A percentile compares a stretch with the other conserved stretches of the same genome.
These are phyloP conservation scores for Aspergillus wentii DNA, from an alignment of 495 filamentous ascomycete species.

Conservation along the genomic window DNA sequence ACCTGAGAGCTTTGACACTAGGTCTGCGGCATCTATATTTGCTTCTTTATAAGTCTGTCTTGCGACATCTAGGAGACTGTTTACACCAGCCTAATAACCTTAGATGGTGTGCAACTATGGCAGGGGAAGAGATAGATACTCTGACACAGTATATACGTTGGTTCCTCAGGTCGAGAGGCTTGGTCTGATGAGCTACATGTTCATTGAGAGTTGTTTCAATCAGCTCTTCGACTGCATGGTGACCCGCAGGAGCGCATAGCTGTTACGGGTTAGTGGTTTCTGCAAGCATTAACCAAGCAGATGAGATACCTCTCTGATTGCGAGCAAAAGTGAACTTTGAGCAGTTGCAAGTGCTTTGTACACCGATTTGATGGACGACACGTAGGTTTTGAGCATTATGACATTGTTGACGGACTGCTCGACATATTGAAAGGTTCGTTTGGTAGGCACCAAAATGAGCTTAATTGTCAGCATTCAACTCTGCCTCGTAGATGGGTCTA, in stretches of 20 bases:
- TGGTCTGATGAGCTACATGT: conserved; percentile 70
- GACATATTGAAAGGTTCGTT: conserved; percentile 57
- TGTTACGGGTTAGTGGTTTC: conserved; percentile 17
- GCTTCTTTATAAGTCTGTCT: conserved; percentile 82
- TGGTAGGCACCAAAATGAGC: conserved; percentile 64
- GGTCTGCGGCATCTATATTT: conserved; percentile 67
- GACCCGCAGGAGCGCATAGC: conserved; percentile 60
- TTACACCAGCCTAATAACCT: conserved; percentile 68
- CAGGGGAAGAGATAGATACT: conserved; percentile 32
- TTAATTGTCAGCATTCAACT: conserved; percentile 28
- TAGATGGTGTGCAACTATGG: conserved; percentile 6
- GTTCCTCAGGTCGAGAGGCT: conserved; percentile 81
- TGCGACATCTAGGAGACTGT: conserved; percentile 82
- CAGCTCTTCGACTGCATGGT: conserved; percentile 52
- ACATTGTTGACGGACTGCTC: conserved; percentile 84
- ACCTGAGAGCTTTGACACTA: conserved; percentile 62
- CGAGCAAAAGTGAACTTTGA: conserved; percentile 58
- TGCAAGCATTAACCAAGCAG: background rate
- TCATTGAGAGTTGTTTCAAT: conserved; percentile 75
- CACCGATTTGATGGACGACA: conserved; percentile 61
- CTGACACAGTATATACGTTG: conserved; percentile 91
- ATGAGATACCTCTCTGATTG: conserved; percentile 54
- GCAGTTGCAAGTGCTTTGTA: conserved; percentile 63
- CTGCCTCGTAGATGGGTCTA: background rate
- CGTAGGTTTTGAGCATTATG: conserved; percentile 79